Percentiles rank a stretch among this genome's conserved stretches.
These are phyloP conservation scores for Decorospora gaudefroyi DNA, from an alignment of 2,329 filamentous ascomycete species.

Conservation along the genomic window DNA sequence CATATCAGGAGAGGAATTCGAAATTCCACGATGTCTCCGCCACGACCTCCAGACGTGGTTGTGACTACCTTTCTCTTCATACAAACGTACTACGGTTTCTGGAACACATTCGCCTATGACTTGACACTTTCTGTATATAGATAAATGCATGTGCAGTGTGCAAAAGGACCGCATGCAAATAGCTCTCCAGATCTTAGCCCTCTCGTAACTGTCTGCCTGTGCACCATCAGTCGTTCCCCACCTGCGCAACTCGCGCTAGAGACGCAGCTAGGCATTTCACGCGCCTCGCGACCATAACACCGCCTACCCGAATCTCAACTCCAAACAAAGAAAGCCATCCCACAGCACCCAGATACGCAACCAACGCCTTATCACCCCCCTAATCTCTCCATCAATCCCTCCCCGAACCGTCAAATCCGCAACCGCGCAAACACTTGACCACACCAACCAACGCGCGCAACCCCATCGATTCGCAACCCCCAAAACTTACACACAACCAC, in stretches of 20 bases:
- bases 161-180: too few species aligned
- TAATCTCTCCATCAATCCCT: conserved; percentile 8
- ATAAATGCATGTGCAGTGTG: too few species aligned
- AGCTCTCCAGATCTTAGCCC: conserved; percentile 14
- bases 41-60: too few species aligned
- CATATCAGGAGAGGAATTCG: too few species aligned
- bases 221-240: conserved; percentile 8
- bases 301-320: conserved; percentile 13
- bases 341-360: conserved; percentile 8
- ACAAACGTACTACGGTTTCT: too few species aligned
- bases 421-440: too few species aligned
- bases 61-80: too few species aligned
- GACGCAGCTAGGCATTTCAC: conserved; percentile 20
- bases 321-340: conserved; percentile 14
- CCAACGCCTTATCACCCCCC: not conserved
- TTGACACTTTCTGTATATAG: too few species aligned
- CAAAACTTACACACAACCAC: not conserved
- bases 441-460: not conserved
- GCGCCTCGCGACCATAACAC: conserved; percentile 27
- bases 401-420: too few species aligned
- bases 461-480: not conserved
- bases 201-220: too few species aligned
- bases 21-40: too few species aligned
- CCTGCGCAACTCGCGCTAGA: conserved; percentile 23
- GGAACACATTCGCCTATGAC: too few species aligned